Evolutionary conservation across 345 rosid species (phyloP).

Genomic region (Ceriops tagal): DNA sequence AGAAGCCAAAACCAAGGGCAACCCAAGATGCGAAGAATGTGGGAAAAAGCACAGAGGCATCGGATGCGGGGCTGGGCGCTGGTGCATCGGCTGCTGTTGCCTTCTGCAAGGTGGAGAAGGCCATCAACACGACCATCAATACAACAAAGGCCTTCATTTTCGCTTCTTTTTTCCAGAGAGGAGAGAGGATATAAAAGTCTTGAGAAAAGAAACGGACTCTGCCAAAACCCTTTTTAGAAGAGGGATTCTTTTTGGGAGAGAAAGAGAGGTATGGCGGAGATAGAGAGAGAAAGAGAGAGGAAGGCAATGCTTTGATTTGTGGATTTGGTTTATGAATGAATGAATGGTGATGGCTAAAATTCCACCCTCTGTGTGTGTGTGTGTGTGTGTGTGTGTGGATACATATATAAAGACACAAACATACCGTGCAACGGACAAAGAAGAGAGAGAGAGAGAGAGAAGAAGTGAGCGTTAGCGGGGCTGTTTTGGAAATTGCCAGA

Average conservation of each 20-base stretch:
- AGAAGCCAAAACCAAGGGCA: constrained; percentile 40
- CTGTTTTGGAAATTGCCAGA: too few species aligned
- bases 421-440: background rate
- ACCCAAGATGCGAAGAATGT: constrained; percentile 30
- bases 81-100: constrained; percentile 40
- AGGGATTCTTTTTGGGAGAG: background rate
- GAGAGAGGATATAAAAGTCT: background rate
- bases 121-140: constrained; percentile 32
- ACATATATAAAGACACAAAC: background rate
- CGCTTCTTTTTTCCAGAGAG: background rate
- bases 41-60: constrained; percentile 36
- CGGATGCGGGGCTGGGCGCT: constrained; percentile 42
- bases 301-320: background rate
- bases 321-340: background rate
- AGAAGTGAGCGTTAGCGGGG: background rate
- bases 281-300: background rate
- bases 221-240: background rate
- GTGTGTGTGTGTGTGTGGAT: too few species aligned
- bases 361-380: too few species aligned
- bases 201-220: background rate
- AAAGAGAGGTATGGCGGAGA: background rate
- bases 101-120: constrained; percentile 22
- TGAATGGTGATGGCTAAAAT: background rate
- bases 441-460: background rate
- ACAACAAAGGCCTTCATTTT: constrained; percentile 29